Base-by-base conservation (phyloP, 179 eudicot species). In the Patellifolia procumbens region DNA sequence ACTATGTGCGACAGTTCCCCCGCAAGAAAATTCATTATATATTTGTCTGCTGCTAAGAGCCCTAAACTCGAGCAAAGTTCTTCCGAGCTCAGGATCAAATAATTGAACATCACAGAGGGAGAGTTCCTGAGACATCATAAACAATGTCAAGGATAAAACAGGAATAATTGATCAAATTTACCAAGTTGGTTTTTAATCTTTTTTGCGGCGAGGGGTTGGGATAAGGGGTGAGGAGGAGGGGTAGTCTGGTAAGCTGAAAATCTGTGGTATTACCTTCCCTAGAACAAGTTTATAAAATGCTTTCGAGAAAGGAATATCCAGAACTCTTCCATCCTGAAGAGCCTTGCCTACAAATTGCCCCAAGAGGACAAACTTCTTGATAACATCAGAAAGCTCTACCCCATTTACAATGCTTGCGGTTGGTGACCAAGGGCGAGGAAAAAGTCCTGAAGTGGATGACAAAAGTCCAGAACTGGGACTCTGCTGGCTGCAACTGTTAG, bases 401-500 rank as follows among this genome's bases (percentile, higher is more conserved):
- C 87, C 88, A 66, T 76, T 77, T 69, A 85, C 79, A 58, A 63
- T 68, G 80, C 76, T 78, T 24, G 72, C 72, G 51, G 80, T 73
- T 52, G 82, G 78, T 75, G 94, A 88, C 97, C 94, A 95, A 35
- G 99, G 99, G 61, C 92, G 89, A 80, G 99, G 97, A 72, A 95
- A 95, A 60, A 95, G 92, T 43, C 94, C 97, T 61, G 84, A 86
- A 26, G 83, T 80, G 70, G 88, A 74, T 19, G 56, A 58, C 78
- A 86, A 29, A 66, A 69, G 28, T 59, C 71, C 70, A 58, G 87
- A 82, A 69, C 83, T 81, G 63, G 79, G 78, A 73, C 48, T 79
- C 76, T 81, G 84, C 42, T 79, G 72, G 46, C 77, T 72, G 72
- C 63, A 61, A 32, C 56, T 73, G 61, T 75, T 82, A 53, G 61